phyloP scores from a whole-genome alignment of 2,329 filamentous ascomycete genomes.

The Fusarium foetens region DNA sequence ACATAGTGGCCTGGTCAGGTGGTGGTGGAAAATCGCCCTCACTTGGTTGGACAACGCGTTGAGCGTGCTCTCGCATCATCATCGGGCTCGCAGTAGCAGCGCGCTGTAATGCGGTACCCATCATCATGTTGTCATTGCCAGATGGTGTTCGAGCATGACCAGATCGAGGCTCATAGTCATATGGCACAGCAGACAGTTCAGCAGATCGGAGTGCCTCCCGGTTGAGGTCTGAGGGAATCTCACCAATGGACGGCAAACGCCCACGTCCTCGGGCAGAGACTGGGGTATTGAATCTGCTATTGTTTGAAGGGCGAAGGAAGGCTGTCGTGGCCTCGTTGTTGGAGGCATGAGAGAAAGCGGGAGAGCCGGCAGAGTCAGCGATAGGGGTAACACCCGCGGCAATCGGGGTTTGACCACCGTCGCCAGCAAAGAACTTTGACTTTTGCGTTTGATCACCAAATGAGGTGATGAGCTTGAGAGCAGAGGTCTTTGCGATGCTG shows the following conservation, averaged over 20 bases:
- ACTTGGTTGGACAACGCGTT: slow-evolving; percentile 46
- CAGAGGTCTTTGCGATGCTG: slow-evolving; percentile 80
- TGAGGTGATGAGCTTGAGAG: slow-evolving; percentile 90
- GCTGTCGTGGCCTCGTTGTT: slow-evolving; percentile 71
- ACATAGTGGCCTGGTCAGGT: slow-evolving; percentile 65
- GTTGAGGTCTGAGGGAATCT: slow-evolving; percentile 55
- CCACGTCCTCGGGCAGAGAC: slow-evolving; percentile 70
- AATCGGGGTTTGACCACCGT: slow-evolving; percentile 76
- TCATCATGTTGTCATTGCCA: slow-evolving; percentile 55
- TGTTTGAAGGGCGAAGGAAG: slow-evolving; percentile 73
- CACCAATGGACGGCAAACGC: slow-evolving; percentile 82
- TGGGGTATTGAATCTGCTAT: slow-evolving; percentile 75
- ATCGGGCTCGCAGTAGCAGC: slow-evolving; percentile 75
- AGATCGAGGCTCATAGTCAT: slow-evolving; percentile 42
- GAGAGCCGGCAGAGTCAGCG: slow-evolving; percentile 74
- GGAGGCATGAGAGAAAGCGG: slow-evolving; percentile 64
- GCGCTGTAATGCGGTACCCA: slow-evolving; percentile 64
- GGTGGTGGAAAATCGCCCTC: slow-evolving; percentile 69
- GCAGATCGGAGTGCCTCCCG: slow-evolving; percentile 44
- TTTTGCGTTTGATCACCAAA: slow-evolving; percentile 75
- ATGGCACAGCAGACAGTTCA: slow-evolving; percentile 36
- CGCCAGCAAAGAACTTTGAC: slow-evolving; percentile 70
- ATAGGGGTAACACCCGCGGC: slow-evolving; percentile 90
- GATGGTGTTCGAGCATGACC: slow-evolving; percentile 52
- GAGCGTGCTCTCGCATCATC: slow-evolving; percentile 64